Evolutionary conservation across 192 early-diverging fungal genomes (phyloP).

Genomic region (Cetraspora pellucida): DNA sequence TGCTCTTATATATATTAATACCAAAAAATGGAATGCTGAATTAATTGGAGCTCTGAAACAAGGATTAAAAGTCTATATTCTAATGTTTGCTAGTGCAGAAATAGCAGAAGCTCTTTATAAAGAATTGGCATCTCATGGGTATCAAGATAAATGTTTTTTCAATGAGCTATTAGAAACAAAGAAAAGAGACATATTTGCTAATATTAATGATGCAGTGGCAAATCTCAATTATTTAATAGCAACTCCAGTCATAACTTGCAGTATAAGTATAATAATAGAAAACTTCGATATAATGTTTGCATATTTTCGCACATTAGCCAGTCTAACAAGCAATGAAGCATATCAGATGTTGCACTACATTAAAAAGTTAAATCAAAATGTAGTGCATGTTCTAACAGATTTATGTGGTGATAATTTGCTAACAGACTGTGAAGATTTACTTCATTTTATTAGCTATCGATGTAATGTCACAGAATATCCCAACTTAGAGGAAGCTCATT

Average conservation of each 20-base stretch:
- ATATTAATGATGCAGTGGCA: constrained; percentile 20
- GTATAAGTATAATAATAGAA: constrained; percentile 9
- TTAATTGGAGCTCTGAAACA: constrained; percentile 6
- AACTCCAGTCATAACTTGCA: constrained; percentile 7
- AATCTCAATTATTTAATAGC: constrained; percentile 23
- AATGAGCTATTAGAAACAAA: constrained; percentile 8
- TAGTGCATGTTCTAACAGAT: constrained; percentile 8
- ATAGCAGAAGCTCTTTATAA: not conserved
- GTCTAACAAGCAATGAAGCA: not conserved
- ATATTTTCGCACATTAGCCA: constrained; percentile 12
- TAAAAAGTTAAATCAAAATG: not conserved
- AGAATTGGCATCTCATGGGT: constrained; percentile 14
- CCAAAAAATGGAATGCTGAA: constrained; percentile 21
- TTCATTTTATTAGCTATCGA: constrained; percentile 4
- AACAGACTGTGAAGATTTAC: not conserved
- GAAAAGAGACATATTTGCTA: constrained; percentile 18
- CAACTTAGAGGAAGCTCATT: constrained; percentile 13
- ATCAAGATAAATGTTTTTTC: constrained; percentile 8
- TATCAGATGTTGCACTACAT: constrained; percentile 12
- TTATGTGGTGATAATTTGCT: constrained; percentile 1
- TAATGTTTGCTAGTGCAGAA: constrained; percentile 10
- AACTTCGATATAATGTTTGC: not conserved
- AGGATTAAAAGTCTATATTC: constrained; percentile 29
- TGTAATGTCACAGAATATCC: constrained; percentile 3
- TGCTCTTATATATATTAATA: constrained; percentile 23